Evolutionary conservation across 2,329 filamentous ascomycete genomes (phyloP).

Genomic region (Pseudogymnoascus sp.): DNA sequence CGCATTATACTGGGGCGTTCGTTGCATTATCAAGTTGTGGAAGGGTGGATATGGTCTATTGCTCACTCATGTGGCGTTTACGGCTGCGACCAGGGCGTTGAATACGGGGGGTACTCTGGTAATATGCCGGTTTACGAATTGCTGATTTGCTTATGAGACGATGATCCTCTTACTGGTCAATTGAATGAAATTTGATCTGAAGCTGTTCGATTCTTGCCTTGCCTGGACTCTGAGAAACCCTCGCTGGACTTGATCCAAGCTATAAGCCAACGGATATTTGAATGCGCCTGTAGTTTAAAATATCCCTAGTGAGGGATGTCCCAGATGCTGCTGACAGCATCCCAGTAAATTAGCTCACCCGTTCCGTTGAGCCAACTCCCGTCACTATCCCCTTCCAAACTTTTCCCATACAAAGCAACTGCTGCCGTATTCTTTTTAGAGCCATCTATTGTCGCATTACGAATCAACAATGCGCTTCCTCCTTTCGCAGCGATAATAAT

Average conservation of each 20-base stretch:
- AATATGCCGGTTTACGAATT: not conserved
- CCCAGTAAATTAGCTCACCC: slow-evolving; percentile 2
- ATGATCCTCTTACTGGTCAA: not conserved
- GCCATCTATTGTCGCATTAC: not conserved
- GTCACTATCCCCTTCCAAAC: not conserved
- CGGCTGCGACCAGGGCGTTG: not conserved
- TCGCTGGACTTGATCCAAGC: not conserved
- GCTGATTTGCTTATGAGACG: not conserved
- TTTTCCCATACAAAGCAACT: not conserved
- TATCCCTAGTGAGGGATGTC: not conserved
- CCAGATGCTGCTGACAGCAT: not conserved
- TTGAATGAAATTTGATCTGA: not conserved
- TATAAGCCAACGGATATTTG: not conserved
- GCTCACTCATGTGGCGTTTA: not conserved
- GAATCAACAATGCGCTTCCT: not conserved
- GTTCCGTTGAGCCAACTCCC: not conserved
- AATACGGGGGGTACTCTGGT: not conserved
- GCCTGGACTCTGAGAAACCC: not conserved
- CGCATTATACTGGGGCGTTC: slow-evolving; percentile 2
- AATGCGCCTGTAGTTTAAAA: not conserved
- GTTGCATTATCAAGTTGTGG: not conserved
- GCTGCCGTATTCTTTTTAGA: slow-evolving; percentile 1
- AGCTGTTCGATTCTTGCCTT: not conserved
- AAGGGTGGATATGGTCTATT: not conserved
- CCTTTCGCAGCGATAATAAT: slow-evolving; percentile 16